These are phyloP conservation scores for Colletotrichum sojae DNA, from an alignment of 2,329 filamentous ascomycete species.

Conservation along the genomic window DNA sequence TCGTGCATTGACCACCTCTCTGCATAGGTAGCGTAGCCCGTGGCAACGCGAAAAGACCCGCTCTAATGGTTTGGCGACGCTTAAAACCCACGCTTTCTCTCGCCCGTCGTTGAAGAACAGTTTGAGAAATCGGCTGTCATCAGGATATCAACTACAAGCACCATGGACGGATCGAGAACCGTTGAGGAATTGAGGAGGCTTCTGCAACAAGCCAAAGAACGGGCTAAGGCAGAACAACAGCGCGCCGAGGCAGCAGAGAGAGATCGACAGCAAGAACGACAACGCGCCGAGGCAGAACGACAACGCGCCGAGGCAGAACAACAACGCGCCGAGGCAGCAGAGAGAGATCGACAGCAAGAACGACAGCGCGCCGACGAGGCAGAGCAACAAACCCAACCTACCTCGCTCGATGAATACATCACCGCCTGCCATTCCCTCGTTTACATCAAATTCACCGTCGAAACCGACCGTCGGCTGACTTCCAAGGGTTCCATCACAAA, in stretches of 20 bases:
- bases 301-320: conserved; percentile 32
- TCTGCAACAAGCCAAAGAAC: too few species aligned
- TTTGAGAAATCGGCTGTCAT: neutral
- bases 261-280: too few species aligned
- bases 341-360: too few species aligned
- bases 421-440: conserved; percentile 47
- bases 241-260: too few species aligned
- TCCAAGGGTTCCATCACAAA: conserved; percentile 47
- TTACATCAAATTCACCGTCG: conserved; percentile 46
- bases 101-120: neutral
- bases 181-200: neutral
- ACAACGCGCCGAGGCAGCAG: conserved; percentile 41
- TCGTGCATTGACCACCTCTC: neutral
- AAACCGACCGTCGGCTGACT: conserved; percentile 45
- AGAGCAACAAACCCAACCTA: conserved; percentile 43
- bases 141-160: neutral
- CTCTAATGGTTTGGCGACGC: neutral
- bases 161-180: neutral
- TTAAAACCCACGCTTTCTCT: conserved; percentile 1
- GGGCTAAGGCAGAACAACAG: too few species aligned
- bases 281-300: too few species aligned
- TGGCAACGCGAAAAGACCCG: neutral
- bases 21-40: neutral
- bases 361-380: conserved; percentile 29
- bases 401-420: conserved; percentile 49